Percentiles rank a stretch among this genome's conserved stretches.
Evolutionary conservation across 257 asterid genomes (phyloP).

Genomic region (Nicotiana sylvestris): DNA sequence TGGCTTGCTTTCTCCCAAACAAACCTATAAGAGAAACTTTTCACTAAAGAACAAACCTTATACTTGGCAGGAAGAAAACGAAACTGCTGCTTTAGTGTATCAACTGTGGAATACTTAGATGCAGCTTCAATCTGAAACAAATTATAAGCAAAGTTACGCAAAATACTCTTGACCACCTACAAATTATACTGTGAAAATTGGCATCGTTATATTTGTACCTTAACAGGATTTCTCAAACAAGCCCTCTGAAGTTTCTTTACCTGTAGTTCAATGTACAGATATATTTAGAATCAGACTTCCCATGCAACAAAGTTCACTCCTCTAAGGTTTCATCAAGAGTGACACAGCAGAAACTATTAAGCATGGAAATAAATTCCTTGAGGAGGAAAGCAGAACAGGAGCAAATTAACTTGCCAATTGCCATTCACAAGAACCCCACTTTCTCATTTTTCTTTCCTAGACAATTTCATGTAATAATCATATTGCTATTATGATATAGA

Average conservation of each 20-base stretch:
- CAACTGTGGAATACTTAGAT: conserved; percentile 86
- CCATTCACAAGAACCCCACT: background rate
- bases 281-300: background rate
- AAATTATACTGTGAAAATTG: background rate
- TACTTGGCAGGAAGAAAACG: conserved; percentile 75
- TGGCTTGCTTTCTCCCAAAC: too few relatives aligned
- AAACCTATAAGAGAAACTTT: background rate
- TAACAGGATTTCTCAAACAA: conserved; percentile 80
- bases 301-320: background rate
- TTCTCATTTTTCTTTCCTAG: background rate
- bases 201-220: conserved; percentile 36
- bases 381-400: background rate
- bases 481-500: background rate
- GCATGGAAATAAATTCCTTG: background rate
- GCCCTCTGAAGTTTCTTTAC: conserved; percentile 89
- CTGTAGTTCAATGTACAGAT: conserved; percentile 27
- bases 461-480: background rate
- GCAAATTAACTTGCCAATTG: background rate
- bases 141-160: background rate
- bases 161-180: background rate
- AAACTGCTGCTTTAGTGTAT: conserved; percentile 81
- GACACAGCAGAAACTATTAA: background rate
- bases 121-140: conserved; percentile 75
- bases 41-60: conserved; percentile 46
- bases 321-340: background rate